Base-by-base conservation (phyloP, 2,329 filamentous ascomycete species). In the Nemania serpens region DNA sequence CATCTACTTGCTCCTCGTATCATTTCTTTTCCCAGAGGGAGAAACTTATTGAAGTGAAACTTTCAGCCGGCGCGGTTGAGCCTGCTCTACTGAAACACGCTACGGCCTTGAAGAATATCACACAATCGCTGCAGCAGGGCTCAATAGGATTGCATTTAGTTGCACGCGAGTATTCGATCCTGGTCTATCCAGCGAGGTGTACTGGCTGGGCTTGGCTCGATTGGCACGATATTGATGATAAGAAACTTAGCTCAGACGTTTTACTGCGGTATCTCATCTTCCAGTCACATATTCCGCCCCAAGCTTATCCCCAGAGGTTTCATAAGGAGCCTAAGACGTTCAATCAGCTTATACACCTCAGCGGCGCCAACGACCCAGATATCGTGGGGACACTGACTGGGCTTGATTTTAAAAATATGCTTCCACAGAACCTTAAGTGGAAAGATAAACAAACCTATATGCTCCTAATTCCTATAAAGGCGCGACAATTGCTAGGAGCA, bases 361-460 rank as follows among this genome's bases (percentile, higher is more conserved):
- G 61, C 13, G 63, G 57, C 34, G 56, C 62, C 13, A 58, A 62
- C 2, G 61, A 60, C 13, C 59, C 55, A n/a, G 20, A 64, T 12
- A 59, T 70, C n/a, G 46, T 69, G 4, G 65, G 67, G 37, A 37
- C 61, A 0, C 34, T 73, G 9, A 62, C 67, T 20, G 65, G 52
- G 4, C 55, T 73, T 25, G 61, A 70, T 17, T 69, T 68, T 29
- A 62, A 63, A 11, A 51, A 60, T 13, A 36, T 69, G 15, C 33
- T 67, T 5, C 68, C 71, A 5, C 69, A 71, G 39, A 59, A 65
- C 7, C 29, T 59, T 1, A 66, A 53, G 34, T n/a, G 57, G 7
- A 68, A 65, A 34, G 45, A 67, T n/a, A 70, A 63, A 18, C 72
- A 73, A 57, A 61, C 61, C 3, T 73, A 68, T 48, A 71, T 73